Percentiles rank a stretch among this genome's conserved stretches.
These are phyloP conservation scores for Serpula lacrymans DNA, from an alignment of 768 basidiomycete species.

Conservation along the genomic window DNA sequence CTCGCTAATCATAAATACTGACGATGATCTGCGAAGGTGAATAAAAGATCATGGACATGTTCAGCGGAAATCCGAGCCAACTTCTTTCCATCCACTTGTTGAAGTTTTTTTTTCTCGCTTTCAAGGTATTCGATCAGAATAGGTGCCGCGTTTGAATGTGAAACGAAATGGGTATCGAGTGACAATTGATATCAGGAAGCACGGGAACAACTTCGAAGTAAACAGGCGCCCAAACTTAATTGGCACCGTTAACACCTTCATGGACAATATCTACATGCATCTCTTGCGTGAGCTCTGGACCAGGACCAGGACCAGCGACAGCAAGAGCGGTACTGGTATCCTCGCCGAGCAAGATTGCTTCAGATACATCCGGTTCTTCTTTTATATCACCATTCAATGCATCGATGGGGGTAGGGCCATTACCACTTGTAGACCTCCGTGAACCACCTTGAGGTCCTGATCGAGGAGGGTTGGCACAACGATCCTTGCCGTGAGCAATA, in stretches of 20 bases:
- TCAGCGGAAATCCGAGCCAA: slow-evolving; percentile 41
- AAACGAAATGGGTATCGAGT: slow-evolving; percentile 24
- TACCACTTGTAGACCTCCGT: slow-evolving; percentile 45
- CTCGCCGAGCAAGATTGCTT: slow-evolving; percentile 18
- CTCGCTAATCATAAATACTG: slow-evolving; percentile 2
- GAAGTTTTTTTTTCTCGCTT: slow-evolving; percentile 28
- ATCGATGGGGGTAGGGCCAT: slow-evolving; percentile 18
- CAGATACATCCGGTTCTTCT: slow-evolving; percentile 17
- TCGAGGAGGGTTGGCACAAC: slow-evolving; percentile 90
- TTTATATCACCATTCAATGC: slow-evolving; percentile 1
- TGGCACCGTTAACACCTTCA: slow-evolving; percentile 21
- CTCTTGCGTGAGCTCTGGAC: slow-evolving; percentile 28
- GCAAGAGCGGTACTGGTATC: slow-evolving; percentile 12
- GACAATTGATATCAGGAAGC: slow-evolving; percentile 16
- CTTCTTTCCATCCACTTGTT: slow-evolving; percentile 42
- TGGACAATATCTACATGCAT: slow-evolving; percentile 42
- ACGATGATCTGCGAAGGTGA: too few relatives aligned
- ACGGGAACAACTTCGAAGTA: slow-evolving; percentile 26
- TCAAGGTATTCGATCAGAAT: slow-evolving; percentile 29
- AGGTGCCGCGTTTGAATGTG: slow-evolving; percentile 25
- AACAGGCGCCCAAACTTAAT: slow-evolving; percentile 12
- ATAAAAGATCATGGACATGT: too few relatives aligned
- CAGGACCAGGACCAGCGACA: slow-evolving; percentile 16
- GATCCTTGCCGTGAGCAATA: slow-evolving; percentile 93
- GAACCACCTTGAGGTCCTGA: slow-evolving; percentile 73